Evolutionary conservation across 2,329 filamentous ascomycete genomes (phyloP).

Genomic region (Geoglossum cookeanum): DNA sequence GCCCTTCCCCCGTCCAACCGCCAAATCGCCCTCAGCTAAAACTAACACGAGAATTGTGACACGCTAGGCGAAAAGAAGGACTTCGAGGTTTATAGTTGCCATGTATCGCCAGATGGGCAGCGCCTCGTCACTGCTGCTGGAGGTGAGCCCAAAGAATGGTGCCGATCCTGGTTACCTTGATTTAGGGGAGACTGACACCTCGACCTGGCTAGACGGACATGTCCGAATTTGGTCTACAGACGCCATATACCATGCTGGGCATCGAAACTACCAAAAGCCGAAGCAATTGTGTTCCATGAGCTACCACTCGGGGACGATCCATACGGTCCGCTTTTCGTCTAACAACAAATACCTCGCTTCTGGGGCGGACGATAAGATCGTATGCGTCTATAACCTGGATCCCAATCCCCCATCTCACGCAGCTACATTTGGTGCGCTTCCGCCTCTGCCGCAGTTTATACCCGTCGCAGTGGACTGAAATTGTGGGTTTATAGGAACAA

Average conservation of each 20-base stretch:
- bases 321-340: conserved; percentile 89
- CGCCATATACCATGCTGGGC: conserved; percentile 64
- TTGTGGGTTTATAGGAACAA: conserved; percentile 36
- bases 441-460: neutral
- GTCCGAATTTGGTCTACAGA: conserved; percentile 97
- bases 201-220: conserved; percentile 51
- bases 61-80: conserved; percentile 81
- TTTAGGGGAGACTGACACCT: conserved; percentile 6
- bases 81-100: conserved; percentile 95
- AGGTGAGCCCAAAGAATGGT: conserved; percentile 31
- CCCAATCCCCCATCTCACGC: conserved; percentile 57
- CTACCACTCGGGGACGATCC: conserved; percentile 93
- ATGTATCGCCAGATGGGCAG: conserved; percentile 85
- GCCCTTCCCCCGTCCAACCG: neutral
- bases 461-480: conserved; percentile 7
- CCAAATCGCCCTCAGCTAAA: conserved; percentile 5
- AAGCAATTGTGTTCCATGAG: conserved; percentile 95
- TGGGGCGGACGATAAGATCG: conserved; percentile 95
- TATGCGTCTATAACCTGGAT: conserved; percentile 89
- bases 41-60: conserved; percentile 6
- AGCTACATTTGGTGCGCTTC: conserved; percentile 53
- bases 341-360: conserved; percentile 92
- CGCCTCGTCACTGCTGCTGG: conserved; percentile 86
- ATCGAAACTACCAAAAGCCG: conserved; percentile 53
- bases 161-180: conserved; percentile 1